Evolutionary conservation across 768 basidiomycete species (phyloP), one percentile per base, ranked within the genome.

Genomic region (Psilocybe tampanensis): DNA sequence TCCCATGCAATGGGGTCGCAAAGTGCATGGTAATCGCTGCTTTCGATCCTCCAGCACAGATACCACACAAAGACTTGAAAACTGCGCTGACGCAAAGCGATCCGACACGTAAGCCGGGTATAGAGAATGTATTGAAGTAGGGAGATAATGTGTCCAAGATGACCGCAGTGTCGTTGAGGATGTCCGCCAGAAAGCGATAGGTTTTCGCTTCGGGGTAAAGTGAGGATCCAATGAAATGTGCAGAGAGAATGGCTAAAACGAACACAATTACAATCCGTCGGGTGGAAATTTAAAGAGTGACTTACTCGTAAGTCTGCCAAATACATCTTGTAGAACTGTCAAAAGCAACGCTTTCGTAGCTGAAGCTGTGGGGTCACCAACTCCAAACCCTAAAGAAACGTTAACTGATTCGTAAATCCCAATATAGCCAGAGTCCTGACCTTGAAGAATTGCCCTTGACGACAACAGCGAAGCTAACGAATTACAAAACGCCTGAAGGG

Each of bases 151-250:
- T 81, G 55, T 88, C 87, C 18, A 87, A 71, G 7, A 87, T 72
- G 34, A 85, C 78, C 3, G 86, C 78, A 0, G 75, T 69, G 58
- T 89, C 87, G 57, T 88, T 89, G 58, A 86, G 72, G 13, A 88
- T 74, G 61, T 90, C 88, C 0, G 86, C 88, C 22, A 87, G 74
- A 47, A 88, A 74, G 13, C 88, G 82, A 60, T 86, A 90, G 0
- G 77, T 84, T 67, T 89, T 90, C 1, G 86, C 85, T 71, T 90
- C 88, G 3, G 88, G 85, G 29, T 79, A 83, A 3, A 90, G 78
- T 0, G 81, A 84, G 0, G 87, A 83, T 2, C 88, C 87, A 18
- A 89, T 71, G 41, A 77, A 73, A 64, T 86, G 86, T 1, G 84
- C 88, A 3, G 77, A 82, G 7, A 83, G 60, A 44, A 90, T 88